Evolutionary conservation across 2,329 filamentous ascomycete species (phyloP).

Genomic region (Hirsutella minnesotensis): DNA sequence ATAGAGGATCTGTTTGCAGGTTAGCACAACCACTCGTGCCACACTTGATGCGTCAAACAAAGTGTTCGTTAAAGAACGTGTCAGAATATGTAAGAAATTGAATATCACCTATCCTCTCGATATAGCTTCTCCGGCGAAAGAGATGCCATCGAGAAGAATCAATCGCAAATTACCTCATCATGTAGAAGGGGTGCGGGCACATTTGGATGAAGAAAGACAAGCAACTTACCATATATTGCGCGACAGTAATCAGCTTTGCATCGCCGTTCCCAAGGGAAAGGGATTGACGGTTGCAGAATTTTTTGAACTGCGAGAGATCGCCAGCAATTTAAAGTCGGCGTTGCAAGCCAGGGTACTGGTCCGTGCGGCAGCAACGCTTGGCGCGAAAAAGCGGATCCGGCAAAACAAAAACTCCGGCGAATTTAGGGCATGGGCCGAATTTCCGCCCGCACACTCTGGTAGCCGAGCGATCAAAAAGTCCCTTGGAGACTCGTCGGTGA

Average conservation of each 20-base stretch:
- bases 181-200: conserved; percentile 19
- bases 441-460: conserved; percentile 27
- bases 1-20: no score
- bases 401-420: conserved; percentile 16
- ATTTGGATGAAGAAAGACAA: conserved; percentile 3
- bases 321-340: neutral
- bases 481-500: conserved; percentile 24
- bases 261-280: neutral
- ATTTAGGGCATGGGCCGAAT: conserved; percentile 29
- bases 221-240: conserved; percentile 15
- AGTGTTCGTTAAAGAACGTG: neutral
- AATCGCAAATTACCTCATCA: conserved; percentile 99
- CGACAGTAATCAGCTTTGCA: neutral
- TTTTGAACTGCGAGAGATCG: conserved; percentile 1
- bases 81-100: conserved; percentile 99
- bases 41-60: no score
- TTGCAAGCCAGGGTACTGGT: conserved; percentile 3
- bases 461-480: conserved; percentile 29
- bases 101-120: conserved; percentile 73
- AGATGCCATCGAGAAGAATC: conserved; percentile 70
- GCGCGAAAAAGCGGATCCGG: conserved; percentile 7
- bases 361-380: conserved; percentile 3
- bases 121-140: conserved; percentile 82
- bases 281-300: neutral
- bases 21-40: no score